Conservation (phyloP, 2,329 filamentous ascomycete species). For the Sporothrix variecibatus region DNA sequence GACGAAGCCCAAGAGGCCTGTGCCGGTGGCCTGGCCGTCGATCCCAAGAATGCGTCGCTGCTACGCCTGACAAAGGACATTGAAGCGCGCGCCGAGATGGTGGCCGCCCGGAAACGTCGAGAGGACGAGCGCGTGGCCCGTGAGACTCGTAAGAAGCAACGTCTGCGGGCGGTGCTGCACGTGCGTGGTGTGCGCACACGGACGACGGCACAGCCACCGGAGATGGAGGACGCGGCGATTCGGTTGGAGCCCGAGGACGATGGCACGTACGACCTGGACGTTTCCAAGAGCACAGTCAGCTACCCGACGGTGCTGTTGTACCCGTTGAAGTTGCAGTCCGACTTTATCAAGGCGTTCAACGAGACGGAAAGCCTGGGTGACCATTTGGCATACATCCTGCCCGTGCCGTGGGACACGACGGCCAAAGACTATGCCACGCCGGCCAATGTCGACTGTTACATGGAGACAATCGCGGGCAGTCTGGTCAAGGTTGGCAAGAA, state of each 20-base stretch:
- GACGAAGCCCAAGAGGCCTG: conserved; percentile 80
- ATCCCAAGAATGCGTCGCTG: conserved; percentile 68
- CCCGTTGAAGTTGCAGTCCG: conserved; percentile 76
- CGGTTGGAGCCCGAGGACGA: conserved; percentile 58
- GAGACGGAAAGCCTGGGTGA: conserved; percentile 75
- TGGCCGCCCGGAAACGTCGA: conserved; percentile 53
- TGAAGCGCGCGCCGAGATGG: conserved; percentile 58
- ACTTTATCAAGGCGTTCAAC: conserved; percentile 85
- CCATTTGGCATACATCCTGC: conserved; percentile 83
- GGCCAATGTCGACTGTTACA: conserved; percentile 76
- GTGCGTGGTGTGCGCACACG: conserved; percentile 71
- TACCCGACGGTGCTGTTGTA: conserved; percentile 87
- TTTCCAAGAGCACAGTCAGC: conserved; percentile 68
- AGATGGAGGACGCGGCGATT: conserved; percentile 82
- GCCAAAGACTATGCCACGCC: conserved; percentile 67
- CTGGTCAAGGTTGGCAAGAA: conserved; percentile 90
- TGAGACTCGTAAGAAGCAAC: conserved; percentile 56
- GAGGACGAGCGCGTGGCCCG: conserved; percentile 58
- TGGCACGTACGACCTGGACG: conserved; percentile 59
- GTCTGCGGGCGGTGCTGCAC: conserved; percentile 66
- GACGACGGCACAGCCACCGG: conserved; percentile 70
- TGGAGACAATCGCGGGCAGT: conserved; percentile 78
- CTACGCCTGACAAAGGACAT: conserved; percentile 57
- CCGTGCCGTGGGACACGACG: conserved; percentile 77
- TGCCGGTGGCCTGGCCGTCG: conserved; percentile 70